Conservation (phyloP, 2,329 filamentous ascomycete genomes). For the Apiospora rasikravindrae region DNA sequence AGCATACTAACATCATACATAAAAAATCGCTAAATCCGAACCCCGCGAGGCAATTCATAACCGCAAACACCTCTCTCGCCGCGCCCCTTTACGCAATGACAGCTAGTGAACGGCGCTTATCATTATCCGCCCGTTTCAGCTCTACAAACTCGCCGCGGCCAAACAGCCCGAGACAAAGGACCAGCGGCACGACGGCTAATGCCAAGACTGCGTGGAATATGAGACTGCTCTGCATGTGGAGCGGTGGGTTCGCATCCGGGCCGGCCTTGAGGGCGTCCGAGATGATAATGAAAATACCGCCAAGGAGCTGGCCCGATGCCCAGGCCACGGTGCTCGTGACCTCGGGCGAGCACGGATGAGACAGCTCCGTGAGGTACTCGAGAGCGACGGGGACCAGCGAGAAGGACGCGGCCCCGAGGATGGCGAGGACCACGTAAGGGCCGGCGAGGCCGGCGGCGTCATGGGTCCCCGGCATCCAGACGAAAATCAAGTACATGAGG, state of each 20-base stretch:
- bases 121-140: constrained; percentile 56
- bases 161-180: constrained; percentile 73
- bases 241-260: constrained; percentile 59
- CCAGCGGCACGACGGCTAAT: constrained; percentile 67
- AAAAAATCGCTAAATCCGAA: neutral
- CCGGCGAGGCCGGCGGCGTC: constrained; percentile 69
- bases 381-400: constrained; percentile 81
- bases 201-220: constrained; percentile 80
- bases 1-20: neutral
- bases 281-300: constrained; percentile 82
- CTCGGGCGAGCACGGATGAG: constrained; percentile 85
- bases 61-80: neutral
- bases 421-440: constrained; percentile 74
- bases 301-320: constrained; percentile 84
- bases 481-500: constrained; percentile 74
- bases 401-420: constrained; percentile 83
- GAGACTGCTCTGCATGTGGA: constrained; percentile 76
- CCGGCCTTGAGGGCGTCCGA: constrained; percentile 74
- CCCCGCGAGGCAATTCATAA: neutral
- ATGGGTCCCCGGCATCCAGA: constrained; percentile 74
- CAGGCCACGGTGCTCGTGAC: constrained; percentile 84
- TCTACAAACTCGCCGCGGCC: constrained; percentile 60
- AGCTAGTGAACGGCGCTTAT: constrained; percentile 35
- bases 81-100: neutral
- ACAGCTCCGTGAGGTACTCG: constrained; percentile 86